Evolutionary conservation across 208 protist genomes (phyloP), one percentile per base, ranked within the genome.

Genomic region (Trypanosoma vivax): DNA sequence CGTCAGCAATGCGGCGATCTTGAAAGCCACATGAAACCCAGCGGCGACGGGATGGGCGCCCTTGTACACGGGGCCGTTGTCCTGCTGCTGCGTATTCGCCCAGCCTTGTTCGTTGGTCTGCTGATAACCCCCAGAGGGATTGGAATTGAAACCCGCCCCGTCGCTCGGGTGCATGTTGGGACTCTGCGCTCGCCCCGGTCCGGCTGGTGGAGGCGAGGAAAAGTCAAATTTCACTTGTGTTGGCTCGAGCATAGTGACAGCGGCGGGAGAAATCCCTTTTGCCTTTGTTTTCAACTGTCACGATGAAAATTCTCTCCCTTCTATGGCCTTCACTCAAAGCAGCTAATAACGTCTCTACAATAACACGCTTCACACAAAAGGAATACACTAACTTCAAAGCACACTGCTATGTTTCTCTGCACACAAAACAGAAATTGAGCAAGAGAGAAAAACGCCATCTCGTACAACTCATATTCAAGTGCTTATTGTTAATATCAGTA

Each of bases 21-120:
- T 96, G 71, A 97, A 97, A 34, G 60, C 13, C 2, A 94, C 60
- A 52, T 97, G 92, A 65, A 94, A 94, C 13, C 88, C 48, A 2
- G 88, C 87, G 13, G 77, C 81, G 43, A 92, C 70, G 21, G 84
- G 84, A 58, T 95, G 88, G 2, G 64, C 73, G 16, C 88, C 88
- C 63, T 81, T 82, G 72, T 93, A 95, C 18, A 76, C 50, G 28
- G 65, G 59, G 2, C 62, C 50, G 42, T 74, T 45, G 14, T 33
- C 14, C 38, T 55, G 60, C 38, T 23, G 38, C 9, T 1, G 23
- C 60, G 35, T 40, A 33, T 42, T 34, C 24, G 16, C 45, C 27
- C 33, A 19, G 43, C 19, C 30, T 13, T 9, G 38, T 14, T 0
- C 45, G 27, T 14, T 13, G 18, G 3, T 41, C 52, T 47, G 42